phyloP scores from a whole-genome alignment of 2,329 filamentous ascomycete genomes.

The Emericellopsis atlantica region DNA sequence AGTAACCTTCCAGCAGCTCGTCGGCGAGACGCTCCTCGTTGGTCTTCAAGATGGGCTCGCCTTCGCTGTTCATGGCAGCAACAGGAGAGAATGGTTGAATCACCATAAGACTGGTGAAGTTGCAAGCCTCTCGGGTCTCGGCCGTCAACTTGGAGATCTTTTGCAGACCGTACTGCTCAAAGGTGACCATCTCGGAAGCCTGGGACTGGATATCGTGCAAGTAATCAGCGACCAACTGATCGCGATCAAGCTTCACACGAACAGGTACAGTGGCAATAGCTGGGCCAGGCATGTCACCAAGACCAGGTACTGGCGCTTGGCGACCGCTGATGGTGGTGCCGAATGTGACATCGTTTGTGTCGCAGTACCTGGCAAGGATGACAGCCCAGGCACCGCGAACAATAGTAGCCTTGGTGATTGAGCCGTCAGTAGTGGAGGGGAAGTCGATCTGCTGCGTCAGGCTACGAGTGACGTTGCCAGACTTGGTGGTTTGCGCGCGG shows the following conservation, averaged over 20 bases:
- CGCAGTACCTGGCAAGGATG: slow-evolving; percentile 7
- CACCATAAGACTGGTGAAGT: slow-evolving; percentile 8
- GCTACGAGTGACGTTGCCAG: not conserved
- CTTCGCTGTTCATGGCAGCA: not conserved
- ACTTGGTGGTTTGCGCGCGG: not conserved
- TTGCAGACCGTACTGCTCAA: slow-evolving; percentile 9
- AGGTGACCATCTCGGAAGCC: slow-evolving; percentile 4
- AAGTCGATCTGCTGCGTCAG: slow-evolving; percentile 1
- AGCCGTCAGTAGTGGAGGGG: slow-evolving; percentile 5
- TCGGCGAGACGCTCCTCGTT: not conserved
- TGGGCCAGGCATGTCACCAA: slow-evolving; percentile 8
- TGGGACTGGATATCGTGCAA: slow-evolving; percentile 4
- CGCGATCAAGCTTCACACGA: not conserved
- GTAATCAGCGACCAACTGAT: not conserved
- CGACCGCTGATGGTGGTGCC: slow-evolving; percentile 11
- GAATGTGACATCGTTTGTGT: slow-evolving; percentile 8
- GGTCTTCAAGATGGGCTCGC: not conserved
- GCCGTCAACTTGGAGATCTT: slow-evolving; percentile 6
- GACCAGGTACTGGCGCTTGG: slow-evolving; percentile 8
- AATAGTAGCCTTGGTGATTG: slow-evolving; percentile 6
- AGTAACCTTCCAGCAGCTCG: slow-evolving; percentile 15
- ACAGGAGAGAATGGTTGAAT: slow-evolving; percentile 1
- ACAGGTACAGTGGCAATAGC: slow-evolving; percentile 5
- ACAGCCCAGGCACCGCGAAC: slow-evolving; percentile 10
- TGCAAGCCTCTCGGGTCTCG: slow-evolving; percentile 4